Base-by-base conservation (phyloP, 2,329 filamentous ascomycete species). In the Chaetoscypha palmicola region DNA sequence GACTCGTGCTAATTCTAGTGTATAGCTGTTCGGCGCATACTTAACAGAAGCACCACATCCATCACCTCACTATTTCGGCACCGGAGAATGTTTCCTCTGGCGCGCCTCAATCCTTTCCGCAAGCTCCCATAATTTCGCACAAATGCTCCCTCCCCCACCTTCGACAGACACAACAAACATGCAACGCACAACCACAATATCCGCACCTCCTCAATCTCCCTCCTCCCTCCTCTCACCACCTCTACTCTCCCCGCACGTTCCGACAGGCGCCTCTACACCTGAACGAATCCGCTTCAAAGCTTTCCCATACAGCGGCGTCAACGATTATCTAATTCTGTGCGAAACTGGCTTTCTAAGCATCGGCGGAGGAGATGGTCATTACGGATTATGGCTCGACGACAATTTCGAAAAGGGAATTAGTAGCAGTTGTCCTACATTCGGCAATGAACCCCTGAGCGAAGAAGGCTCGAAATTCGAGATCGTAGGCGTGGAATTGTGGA, bases 321-420 rank as follows among this genome's bases (percentile, higher is more conserved):
- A 98, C 63, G 92, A 97, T 64, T 98, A 94, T 63, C 88, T 91
- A 70, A 92, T 97, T 54, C 85, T 94, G 58, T 97, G 91, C 66
- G 89, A 97, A 66, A 72, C 79, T 2, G 77, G 81, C 19, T 97
- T 86, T 62, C 66, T 98, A 33, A 92, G 86, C 58, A 74, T 97
- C 16, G 92, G 92, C 9, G 91, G 88, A 43, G 87, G 74, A 33
- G 89, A 95, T 55, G 91, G 92, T 1, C 85, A 86, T 57, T 97
- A 92, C 62, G 92, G 92, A 2, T 70, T 98, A 4, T 97, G 92
- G 92, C 73, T 98, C 10, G 87, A 96, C 62, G 84, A 91, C 55
- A 79, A 78, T 14, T 77, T 97, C 35, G 86, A 91, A 51, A 77
- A 83, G 45, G 92, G 92, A 2, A 79, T 95, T 41, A 94, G 87